Evolutionary conservation across 2,329 filamentous ascomycete species (phyloP), one percentile per base, ranked within the genome.

Genomic region (Pseudopyrenochaeta lycopersici): DNA sequence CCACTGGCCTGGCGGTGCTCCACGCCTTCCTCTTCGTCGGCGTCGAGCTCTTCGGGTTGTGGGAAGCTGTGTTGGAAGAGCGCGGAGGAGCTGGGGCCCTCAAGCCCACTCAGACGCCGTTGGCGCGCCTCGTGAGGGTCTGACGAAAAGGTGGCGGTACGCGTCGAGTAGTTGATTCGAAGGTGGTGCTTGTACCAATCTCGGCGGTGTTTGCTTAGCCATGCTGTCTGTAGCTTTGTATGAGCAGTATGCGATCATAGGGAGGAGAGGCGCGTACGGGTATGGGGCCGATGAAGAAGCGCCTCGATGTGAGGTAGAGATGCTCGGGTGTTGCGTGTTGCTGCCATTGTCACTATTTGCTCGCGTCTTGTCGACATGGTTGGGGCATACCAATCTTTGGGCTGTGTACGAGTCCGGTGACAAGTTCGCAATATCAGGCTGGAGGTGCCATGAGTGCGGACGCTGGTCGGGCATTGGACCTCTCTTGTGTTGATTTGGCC

Each of bases 231-330:
- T 49, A 29, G 36, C 35, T 17, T 36, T 32, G 30, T 29, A 53
- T 68, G 43, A 69, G 66, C 46, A 38, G 23, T 38, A 52, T 35
- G 46, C 46, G 18, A 50, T 12, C 30, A 38, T 9, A n/a, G 32
- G 47, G n/a, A 20, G 36, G 21, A 43, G 35, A 55, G 31, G 32
- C 42, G 60, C 70, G 49, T 70, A 75, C 72, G 18, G 86, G 86
- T 31, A 88, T 85, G 31, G 86, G 86, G 1, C 86, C 86, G 53
- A 89, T 86, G 73, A 89, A 89, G 73, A 83, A 84, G 49, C 86
- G 83, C 49, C 83, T 80, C 46, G 81, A 84, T 6, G 86, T 88
- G 61, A 86, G 76, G 72, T 88, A 81, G 35, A 89, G 74, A 66
- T 89, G 86, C 54, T 84, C 80, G 20, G 85, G 80, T 38, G 83